Evolutionary conservation across 2,329 filamentous ascomycete species (phyloP).

Genomic region (Claviceps fusiformis): DNA sequence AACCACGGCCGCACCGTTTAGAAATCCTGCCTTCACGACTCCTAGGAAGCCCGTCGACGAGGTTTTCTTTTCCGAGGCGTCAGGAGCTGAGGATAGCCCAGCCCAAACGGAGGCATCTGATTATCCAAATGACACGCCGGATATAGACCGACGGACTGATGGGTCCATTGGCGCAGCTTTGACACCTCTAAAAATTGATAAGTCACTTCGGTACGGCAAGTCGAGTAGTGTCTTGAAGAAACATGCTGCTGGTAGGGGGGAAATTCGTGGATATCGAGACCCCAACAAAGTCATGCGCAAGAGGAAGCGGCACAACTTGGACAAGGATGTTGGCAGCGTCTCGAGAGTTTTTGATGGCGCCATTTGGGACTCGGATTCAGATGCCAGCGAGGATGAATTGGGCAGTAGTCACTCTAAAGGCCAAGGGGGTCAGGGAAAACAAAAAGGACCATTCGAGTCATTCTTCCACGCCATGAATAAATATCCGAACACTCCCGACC

Average conservation of each 20-base stretch:
- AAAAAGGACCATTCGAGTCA: constrained; percentile 23
- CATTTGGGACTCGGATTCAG: constrained; percentile 36
- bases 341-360: constrained; percentile 28
- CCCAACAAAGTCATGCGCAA: constrained; percentile 31
- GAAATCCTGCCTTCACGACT: constrained; percentile 52
- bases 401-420: constrained; percentile 11
- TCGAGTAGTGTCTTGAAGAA: constrained; percentile 25
- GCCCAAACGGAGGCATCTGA: constrained; percentile 44
- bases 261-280: constrained; percentile 38
- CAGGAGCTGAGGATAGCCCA: constrained; percentile 47
- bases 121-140: constrained; percentile 35
- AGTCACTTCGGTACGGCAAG: constrained; percentile 31
- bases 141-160: constrained; percentile 32
- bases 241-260: constrained; percentile 45
- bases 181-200: constrained; percentile 33
- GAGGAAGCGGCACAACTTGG: constrained; percentile 36
- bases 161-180: constrained; percentile 29
- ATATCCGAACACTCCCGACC: constrained; percentile 44
- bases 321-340: constrained; percentile 39
- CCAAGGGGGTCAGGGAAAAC: constrained; percentile 12
- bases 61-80: constrained; percentile 38
- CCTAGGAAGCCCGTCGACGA: constrained; percentile 45
- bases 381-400: constrained; percentile 17
- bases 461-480: constrained; percentile 40
- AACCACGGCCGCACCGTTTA: constrained; percentile 37